These are phyloP conservation scores for Metschnikowia chrysomelidarum DNA, from an alignment of 805 yeast genomes.

Conservation along the genomic window DNA sequence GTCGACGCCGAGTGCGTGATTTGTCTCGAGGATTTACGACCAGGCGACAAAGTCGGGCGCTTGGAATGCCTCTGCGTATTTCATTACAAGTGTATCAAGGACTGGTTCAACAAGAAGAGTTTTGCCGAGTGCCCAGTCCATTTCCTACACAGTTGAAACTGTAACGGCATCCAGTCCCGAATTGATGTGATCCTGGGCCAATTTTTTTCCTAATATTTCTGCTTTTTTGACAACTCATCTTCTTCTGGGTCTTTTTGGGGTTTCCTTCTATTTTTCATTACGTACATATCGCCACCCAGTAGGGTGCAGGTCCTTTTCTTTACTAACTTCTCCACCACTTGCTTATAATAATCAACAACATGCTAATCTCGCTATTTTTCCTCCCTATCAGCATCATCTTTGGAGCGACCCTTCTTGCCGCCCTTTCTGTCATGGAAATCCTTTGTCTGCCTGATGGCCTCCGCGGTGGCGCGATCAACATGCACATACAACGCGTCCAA, in stretches of 20 bases:
- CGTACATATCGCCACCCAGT: no score
- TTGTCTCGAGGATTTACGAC: slow-evolving; percentile 82
- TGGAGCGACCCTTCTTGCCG: slow-evolving; percentile 34
- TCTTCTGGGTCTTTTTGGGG: not conserved
- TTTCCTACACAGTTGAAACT: slow-evolving; percentile 33
- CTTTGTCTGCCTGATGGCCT: slow-evolving; percentile 79
- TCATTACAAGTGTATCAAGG: slow-evolving; percentile 86
- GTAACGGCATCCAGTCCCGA: not conserved
- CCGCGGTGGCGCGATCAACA: slow-evolving; percentile 89
- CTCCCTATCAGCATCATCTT: slow-evolving; percentile 36
- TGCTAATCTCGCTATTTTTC: slow-evolving; percentile 7
- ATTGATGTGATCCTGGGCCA: no score
- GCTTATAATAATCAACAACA: not conserved
- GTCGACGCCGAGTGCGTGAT: slow-evolving; percentile 81
- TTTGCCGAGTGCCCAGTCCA: slow-evolving; percentile 88
- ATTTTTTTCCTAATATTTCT: no score
- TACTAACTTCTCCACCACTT: not conserved
- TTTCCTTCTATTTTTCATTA: no score
- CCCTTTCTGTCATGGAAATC: slow-evolving; percentile 49
- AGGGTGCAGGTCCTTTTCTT: no score
- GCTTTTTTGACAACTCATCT: no score
- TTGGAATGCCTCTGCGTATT: slow-evolving; percentile 92
- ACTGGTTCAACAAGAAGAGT: slow-evolving; percentile 87
- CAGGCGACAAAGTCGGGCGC: slow-evolving; percentile 88
- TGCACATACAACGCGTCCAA: slow-evolving; percentile 77